phyloP scores from a whole-genome alignment of 176 grass and related monocot genomes.

The Oryza glaberrima region DNA sequence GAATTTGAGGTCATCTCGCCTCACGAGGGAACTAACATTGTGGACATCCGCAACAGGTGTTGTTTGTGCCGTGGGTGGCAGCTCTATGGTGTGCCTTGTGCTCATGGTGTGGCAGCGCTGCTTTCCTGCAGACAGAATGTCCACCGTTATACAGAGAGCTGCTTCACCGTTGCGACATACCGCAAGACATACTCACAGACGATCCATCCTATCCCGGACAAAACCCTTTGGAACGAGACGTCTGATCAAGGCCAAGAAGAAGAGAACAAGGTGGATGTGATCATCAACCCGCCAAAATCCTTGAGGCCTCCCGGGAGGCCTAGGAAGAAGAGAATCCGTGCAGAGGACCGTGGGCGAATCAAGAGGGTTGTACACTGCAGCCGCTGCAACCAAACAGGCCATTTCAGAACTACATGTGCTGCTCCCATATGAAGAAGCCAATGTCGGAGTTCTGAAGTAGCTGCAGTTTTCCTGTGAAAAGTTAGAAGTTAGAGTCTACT shows the following conservation, averaged over 20 bases:
- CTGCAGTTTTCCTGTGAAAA: constrained; percentile 40
- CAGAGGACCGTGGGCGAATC: constrained; percentile 71
- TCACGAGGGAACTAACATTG: constrained; percentile 78
- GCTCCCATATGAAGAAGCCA: constrained; percentile 64
- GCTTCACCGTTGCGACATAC: constrained; percentile 81
- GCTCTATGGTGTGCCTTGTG: constrained; percentile 85
- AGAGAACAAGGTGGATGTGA: constrained; percentile 45
- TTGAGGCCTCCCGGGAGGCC: constrained; percentile 73
- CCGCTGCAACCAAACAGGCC: constrained; percentile 94
- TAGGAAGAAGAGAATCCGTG: constrained; percentile 75
- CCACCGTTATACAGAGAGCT: constrained; percentile 94
- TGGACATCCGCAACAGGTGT: constrained; percentile 91
- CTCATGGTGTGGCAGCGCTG: constrained; percentile 90
- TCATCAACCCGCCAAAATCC: constrained; percentile 84
- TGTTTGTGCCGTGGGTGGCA: constrained; percentile 97
- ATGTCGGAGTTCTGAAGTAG: constrained; percentile 17
- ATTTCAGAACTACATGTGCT: constrained; percentile 89
- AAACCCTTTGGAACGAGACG: constrained; percentile 70
- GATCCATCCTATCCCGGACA: constrained; percentile 96
- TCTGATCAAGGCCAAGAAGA: constrained; percentile 44
- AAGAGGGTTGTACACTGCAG: constrained; percentile 95
- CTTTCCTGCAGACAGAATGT: constrained; percentile 95
- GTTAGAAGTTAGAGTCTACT: constrained; percentile 37
- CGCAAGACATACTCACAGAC: constrained; percentile 95
- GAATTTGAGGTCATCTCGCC: constrained; percentile 92